These are phyloP conservation scores for Xylaria sp. DNA, from an alignment of 2,329 filamentous ascomycete species.

Conservation along the genomic window DNA sequence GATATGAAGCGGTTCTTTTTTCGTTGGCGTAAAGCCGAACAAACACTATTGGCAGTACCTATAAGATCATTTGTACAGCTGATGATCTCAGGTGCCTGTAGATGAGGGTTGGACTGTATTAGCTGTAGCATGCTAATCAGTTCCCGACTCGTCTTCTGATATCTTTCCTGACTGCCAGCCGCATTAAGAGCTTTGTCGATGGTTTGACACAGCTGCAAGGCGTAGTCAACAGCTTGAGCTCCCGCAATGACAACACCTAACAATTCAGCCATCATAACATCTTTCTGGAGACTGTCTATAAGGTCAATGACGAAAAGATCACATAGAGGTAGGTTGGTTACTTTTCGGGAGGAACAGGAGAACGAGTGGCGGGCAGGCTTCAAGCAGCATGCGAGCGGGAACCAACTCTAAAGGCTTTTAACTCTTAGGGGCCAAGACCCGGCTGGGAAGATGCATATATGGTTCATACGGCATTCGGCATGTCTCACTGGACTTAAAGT, in stretches of 20 bases:
- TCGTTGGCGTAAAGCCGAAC: neutral
- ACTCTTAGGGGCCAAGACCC: neutral
- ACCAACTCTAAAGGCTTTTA: neutral
- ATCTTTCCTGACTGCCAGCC: slow-evolving; percentile 1
- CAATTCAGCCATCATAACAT: neutral
- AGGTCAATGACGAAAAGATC: neutral
- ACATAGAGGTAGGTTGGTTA: neutral
- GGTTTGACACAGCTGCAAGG: slow-evolving; percentile 8
- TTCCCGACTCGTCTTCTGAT: slow-evolving; percentile 10
- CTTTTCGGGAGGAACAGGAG: neutral
- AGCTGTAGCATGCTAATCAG: slow-evolving; percentile 1
- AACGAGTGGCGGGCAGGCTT: neutral
- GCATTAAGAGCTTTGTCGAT: slow-evolving; percentile 4
- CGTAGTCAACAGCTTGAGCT: neutral
- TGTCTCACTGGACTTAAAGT: neutral
- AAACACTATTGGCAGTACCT: neutral
- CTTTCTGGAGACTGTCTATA: neutral
- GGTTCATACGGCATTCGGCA: neutral
- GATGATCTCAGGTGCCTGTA: slow-evolving; percentile 3
- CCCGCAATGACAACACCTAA: slow-evolving; percentile 2
- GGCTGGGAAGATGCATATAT: neutral
- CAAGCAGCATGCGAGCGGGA: neutral
- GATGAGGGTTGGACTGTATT: slow-evolving; percentile 6
- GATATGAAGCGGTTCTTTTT: slow-evolving; percentile 2
- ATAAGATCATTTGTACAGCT: slow-evolving; percentile 11